These are phyloP conservation scores for Metschnikowia proteae DNA, from an alignment of 805 yeast species.

Conservation along the genomic window DNA sequence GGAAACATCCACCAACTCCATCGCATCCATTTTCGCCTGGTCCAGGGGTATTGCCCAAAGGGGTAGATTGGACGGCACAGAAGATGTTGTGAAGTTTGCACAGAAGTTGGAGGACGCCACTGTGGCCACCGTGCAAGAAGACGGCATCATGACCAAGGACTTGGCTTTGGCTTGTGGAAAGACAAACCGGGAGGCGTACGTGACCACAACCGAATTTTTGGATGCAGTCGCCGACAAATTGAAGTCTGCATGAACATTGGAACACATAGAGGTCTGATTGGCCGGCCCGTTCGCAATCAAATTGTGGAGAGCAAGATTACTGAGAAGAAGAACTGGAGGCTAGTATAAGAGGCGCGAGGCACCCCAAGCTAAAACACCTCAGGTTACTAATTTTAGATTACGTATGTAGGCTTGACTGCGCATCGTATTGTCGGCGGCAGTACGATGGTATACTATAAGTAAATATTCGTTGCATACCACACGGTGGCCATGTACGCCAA, in stretches of 20 bases:
- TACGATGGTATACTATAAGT: too few relatives aligned
- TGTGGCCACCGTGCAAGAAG: constrained; percentile 76
- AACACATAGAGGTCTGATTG: background rate
- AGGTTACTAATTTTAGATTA: background rate
- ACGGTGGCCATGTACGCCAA: background rate
- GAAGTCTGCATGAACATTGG: constrained; percentile 14
- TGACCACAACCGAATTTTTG: constrained; percentile 88
- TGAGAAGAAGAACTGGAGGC: too few relatives aligned
- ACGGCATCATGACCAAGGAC: constrained; percentile 93
- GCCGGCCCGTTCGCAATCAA: background rate
- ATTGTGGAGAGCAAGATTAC: background rate
- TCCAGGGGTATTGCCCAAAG: constrained; percentile 89
- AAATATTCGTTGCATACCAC: background rate
- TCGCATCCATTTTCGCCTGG: constrained; percentile 98
- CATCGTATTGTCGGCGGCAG: background rate
- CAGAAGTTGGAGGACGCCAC: constrained; percentile 77
- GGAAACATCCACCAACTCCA: constrained; percentile 95
- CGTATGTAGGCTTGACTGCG: background rate
- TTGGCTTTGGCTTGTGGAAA: constrained; percentile 86
- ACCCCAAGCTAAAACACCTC: too few relatives aligned
- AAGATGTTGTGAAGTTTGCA: constrained; percentile 80
- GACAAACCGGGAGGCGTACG: constrained; percentile 77
- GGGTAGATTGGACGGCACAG: constrained; percentile 83
- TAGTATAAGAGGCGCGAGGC: too few relatives aligned
- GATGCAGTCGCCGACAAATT: constrained; percentile 75